Evolutionary conservation across 345 rosid species (phyloP).

Genomic region (Luvunga scandens): DNA sequence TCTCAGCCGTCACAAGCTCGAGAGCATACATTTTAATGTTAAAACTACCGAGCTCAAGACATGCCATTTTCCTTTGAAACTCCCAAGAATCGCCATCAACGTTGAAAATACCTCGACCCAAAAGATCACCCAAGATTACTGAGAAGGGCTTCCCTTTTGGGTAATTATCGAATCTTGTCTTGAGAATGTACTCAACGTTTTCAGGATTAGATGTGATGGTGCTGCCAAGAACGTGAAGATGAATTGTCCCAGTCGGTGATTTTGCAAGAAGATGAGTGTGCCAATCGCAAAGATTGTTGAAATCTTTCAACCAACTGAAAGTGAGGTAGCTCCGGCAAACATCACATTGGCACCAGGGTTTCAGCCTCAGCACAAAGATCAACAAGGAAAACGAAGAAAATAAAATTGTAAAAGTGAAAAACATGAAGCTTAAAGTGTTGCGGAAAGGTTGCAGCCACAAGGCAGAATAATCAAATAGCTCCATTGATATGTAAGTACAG

Average conservation of each 20-base stretch:
- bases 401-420: constrained; percentile 30
- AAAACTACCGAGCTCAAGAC: constrained; percentile 56
- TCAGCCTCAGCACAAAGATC: constrained; percentile 29
- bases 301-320: constrained; percentile 33
- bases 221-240: constrained; percentile 46
- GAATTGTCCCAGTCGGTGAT: constrained; percentile 39
- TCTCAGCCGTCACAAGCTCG: constrained; percentile 40
- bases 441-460: constrained; percentile 17
- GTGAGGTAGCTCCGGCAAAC: constrained; percentile 32
- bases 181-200: constrained; percentile 63
- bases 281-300: constrained; percentile 47
- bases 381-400: constrained; percentile 32
- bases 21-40: constrained; percentile 42
- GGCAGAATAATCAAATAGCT: constrained; percentile 4
- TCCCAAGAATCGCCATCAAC: constrained; percentile 68
- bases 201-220: constrained; percentile 52
- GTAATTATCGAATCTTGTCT: constrained; percentile 55
- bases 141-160: constrained; percentile 70
- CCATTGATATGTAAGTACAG: constrained; percentile 18
- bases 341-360: constrained; percentile 39
- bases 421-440: constrained; percentile 19
- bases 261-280: constrained; percentile 38
- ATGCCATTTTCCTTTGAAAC: constrained; percentile 63
- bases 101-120: constrained; percentile 67
- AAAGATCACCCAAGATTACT: constrained; percentile 53